Evolutionary conservation across 176 grass and related monocot species (phyloP).

Genomic region (Neostapfia colusana): DNA sequence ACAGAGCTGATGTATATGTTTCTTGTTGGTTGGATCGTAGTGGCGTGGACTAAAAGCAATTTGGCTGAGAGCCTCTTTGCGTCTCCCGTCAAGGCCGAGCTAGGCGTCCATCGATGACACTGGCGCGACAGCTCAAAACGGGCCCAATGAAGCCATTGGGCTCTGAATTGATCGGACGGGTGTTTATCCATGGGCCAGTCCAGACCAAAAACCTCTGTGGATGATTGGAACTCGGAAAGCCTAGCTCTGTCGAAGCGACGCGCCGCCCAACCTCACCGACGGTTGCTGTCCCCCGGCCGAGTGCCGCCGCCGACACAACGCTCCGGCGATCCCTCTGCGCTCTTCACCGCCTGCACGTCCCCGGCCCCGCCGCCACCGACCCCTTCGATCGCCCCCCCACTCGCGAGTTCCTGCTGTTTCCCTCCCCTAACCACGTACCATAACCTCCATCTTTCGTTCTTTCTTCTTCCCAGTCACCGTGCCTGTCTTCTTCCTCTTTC

Average conservation of each 20-base stretch:
- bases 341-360: background rate
- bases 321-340: slow-evolving; percentile 30
- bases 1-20: slow-evolving; percentile 30
- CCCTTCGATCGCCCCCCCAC: background rate
- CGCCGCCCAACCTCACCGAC: no score
- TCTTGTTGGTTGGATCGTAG: slow-evolving; percentile 48
- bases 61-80: slow-evolving; percentile 80
- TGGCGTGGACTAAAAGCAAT: slow-evolving; percentile 63
- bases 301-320: slow-evolving; percentile 28
- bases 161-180: no score
- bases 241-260: no score
- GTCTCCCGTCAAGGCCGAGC: slow-evolving; percentile 53
- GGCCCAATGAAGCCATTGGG: no score
- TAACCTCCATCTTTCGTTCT: no score
- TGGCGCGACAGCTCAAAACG: slow-evolving; percentile 22
- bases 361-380: no score
- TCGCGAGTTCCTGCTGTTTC: slow-evolving; percentile 7
- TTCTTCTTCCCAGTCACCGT: no score
- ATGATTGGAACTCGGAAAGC: no score
- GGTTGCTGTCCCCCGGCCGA: background rate
- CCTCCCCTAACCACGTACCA: background rate
- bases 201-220: no score
- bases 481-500: no score
- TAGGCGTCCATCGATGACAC: background rate
- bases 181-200: no score